These are phyloP conservation scores for Acephala macrosclerotiorum DNA, from an alignment of 2,329 filamentous ascomycete genomes.

Conservation along the genomic window DNA sequence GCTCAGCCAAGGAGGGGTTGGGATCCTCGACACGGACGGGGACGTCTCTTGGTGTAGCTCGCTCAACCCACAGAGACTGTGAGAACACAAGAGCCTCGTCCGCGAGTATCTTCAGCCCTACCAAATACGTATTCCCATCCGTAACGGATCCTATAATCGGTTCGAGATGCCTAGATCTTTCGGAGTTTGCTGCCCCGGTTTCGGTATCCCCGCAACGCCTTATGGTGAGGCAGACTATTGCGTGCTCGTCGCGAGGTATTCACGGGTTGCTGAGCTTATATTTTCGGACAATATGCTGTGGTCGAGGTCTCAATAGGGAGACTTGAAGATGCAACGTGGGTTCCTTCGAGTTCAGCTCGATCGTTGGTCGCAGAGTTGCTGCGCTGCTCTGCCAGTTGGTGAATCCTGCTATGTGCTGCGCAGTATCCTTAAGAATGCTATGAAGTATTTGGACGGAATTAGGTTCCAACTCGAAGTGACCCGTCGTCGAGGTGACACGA, in stretches of 20 bases:
- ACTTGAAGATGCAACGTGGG: neutral
- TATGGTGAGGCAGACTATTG: neutral
- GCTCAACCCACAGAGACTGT: neutral
- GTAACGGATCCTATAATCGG: neutral
- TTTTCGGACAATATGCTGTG: constrained; percentile 8
- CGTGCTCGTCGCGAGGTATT: neutral
- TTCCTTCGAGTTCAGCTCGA: neutral
- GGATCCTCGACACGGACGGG: neutral
- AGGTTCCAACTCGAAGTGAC: neutral
- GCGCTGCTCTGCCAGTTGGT: neutral
- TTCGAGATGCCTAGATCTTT: neutral
- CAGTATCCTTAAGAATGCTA: neutral
- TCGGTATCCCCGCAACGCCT: neutral
- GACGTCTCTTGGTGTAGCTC: neutral
- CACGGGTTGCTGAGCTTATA: neutral
- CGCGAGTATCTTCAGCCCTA: neutral
- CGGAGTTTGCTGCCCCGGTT: neutral
- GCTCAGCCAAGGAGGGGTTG: neutral
- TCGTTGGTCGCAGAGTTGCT: neutral
- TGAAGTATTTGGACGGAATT: neutral
- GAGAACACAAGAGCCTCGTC: neutral
- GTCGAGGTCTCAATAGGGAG: neutral
- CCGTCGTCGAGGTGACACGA: constrained; percentile 10
- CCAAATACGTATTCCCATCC: neutral
- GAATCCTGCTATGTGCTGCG: neutral